Percentiles rank a stretch among this genome's conserved stretches.
phyloP scores from a whole-genome alignment of 2,329 filamentous ascomycete genomes.

The Salinomyces thailandicus region DNA sequence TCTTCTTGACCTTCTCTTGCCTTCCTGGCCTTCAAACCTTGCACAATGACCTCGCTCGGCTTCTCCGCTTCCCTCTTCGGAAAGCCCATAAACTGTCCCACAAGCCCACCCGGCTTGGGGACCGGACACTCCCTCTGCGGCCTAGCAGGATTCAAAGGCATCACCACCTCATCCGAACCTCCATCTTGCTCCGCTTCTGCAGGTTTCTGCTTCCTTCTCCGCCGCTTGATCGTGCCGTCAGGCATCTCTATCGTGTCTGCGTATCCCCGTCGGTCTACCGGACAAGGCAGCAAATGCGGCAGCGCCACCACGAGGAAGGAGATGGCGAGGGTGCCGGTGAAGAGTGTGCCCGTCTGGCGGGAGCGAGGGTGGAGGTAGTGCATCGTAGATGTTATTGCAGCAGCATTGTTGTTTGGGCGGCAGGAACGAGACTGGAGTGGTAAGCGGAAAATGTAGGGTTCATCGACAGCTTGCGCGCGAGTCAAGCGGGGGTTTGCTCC shows the following conservation, averaged over 20 bases:
- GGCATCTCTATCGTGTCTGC: constrained; percentile 49
- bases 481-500: no score
- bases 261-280: constrained; percentile 62
- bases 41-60: constrained; percentile 20
- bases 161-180: constrained; percentile 4
- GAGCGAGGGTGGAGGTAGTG: constrained; percentile 78
- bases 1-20: background rate
- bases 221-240: constrained; percentile 30
- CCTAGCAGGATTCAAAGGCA: constrained; percentile 8
- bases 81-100: constrained; percentile 68
- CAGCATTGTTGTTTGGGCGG: no score
- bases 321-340: constrained; percentile 80
- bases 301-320: constrained; percentile 88
- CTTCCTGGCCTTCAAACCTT: constrained; percentile 12
- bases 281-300: constrained; percentile 85
- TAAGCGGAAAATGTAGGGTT: no score
- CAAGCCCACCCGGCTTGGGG: constrained; percentile 72
- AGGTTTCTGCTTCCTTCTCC: constrained; percentile 27
- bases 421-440: no score
- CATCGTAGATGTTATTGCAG: no score
- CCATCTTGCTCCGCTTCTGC: constrained; percentile 3
- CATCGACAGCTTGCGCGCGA: no score
- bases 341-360: constrained; percentile 84
- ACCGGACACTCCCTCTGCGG: constrained; percentile 71
- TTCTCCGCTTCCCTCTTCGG: constrained; percentile 27